Conservation (phyloP, 2,329 filamentous ascomycete genomes). For the Trichoderma simmonsii region DNA sequence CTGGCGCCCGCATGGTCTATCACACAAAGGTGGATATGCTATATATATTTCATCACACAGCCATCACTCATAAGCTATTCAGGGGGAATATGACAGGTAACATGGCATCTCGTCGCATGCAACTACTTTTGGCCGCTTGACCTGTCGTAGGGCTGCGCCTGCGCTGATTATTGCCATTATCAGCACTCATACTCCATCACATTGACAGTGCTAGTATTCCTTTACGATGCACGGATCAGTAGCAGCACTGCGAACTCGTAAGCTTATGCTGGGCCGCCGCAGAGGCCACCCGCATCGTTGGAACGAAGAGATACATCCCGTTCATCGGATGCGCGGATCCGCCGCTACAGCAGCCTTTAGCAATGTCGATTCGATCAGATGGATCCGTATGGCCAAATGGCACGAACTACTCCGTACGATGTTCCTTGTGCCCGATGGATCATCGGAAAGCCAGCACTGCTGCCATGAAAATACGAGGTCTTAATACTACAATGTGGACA, state of each 20-base stretch:
- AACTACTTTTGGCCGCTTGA: not conserved
- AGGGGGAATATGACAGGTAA: constrained; percentile 3
- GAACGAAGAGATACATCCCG: not conserved
- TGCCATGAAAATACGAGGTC: not conserved
- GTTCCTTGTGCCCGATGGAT: not conserved
- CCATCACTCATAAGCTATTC: not conserved
- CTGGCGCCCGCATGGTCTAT: not conserved
- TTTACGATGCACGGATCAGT: constrained; percentile 2
- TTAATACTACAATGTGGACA: not conserved
- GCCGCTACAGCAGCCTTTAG: not conserved
- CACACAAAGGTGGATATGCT: not conserved
- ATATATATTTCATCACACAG: not conserved
- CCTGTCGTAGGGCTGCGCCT: constrained; percentile 3
- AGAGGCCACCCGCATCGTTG: not conserved
- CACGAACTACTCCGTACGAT: not conserved
- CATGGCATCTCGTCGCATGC: not conserved
- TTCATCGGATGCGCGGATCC: not conserved
- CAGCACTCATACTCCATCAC: not conserved
- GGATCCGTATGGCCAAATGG: not conserved
- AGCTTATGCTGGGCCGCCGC: constrained; percentile 2
- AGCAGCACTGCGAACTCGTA: not conserved
- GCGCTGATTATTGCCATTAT: not conserved
- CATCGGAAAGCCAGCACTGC: not conserved
- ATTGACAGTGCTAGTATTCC: not conserved
- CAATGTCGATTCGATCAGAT: not conserved